phyloP scores from a whole-genome alignment of 768 basidiomycete genomes.

The Serendipita vermifera region DNA sequence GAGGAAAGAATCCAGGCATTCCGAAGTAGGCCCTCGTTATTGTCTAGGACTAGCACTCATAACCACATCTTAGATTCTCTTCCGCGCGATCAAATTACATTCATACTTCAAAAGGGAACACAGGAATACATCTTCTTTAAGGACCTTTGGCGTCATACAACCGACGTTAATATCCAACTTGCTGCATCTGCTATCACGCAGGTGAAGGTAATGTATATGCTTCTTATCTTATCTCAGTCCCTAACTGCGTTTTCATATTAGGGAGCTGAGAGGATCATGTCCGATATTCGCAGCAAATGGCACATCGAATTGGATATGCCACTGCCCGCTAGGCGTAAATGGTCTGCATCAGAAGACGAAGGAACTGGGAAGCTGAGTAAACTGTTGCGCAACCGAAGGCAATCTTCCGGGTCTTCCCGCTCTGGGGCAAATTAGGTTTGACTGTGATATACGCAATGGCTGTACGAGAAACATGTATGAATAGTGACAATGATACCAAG shows the following conservation, averaged over 20 bases:
- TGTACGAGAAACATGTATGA: neutral
- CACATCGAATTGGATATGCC: neutral
- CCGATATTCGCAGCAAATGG: constrained; percentile 3
- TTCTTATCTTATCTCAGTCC: neutral
- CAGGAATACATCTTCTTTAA: neutral
- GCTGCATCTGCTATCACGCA: neutral
- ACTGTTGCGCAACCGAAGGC: neutral
- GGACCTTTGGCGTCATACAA: neutral
- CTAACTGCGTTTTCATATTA: neutral
- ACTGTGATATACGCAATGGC: neutral
- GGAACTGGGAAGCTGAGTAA: neutral
- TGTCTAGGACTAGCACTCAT: neutral
- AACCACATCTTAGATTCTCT: neutral
- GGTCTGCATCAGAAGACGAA: neutral
- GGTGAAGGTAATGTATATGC: neutral
- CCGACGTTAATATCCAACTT: neutral
- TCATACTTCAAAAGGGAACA: neutral
- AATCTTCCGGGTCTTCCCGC: neutral
- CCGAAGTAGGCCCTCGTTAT: neutral
- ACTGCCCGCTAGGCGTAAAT: neutral
- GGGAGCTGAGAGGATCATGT: neutral
- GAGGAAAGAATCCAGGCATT: neutral
- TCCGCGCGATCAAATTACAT: neutral
- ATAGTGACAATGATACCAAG: neutral
- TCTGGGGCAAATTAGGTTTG: neutral